These are phyloP conservation scores for Geotrichum ghanense DNA, from an alignment of 805 yeast genomes.

Conservation along the genomic window DNA sequence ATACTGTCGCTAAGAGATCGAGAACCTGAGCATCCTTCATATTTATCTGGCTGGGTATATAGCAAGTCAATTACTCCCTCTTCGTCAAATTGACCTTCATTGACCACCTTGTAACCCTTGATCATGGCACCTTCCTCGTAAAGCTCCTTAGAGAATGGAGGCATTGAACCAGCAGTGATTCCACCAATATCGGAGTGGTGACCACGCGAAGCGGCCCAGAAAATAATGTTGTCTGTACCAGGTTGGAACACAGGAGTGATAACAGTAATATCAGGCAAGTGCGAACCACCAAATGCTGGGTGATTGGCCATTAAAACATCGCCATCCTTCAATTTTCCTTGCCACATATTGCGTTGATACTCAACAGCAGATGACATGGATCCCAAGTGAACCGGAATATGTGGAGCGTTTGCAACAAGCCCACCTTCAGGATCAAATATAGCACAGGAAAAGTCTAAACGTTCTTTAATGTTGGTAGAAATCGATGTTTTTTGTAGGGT, in stretches of 20 bases:
- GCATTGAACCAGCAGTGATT: slow-evolving; percentile 86
- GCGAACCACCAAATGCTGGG: slow-evolving; percentile 80
- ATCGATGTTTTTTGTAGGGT: slow-evolving; percentile 72
- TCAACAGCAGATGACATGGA: slow-evolving; percentile 75
- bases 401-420: slow-evolving; percentile 80
- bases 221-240: slow-evolving; percentile 41
- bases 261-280: slow-evolving; percentile 83
- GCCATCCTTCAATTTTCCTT: slow-evolving; percentile 51
- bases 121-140: slow-evolving; percentile 91
- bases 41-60: slow-evolving; percentile 62
- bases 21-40: slow-evolving; percentile 84
- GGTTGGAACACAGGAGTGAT: slow-evolving; percentile 78
- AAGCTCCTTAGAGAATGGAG: slow-evolving; percentile 75
- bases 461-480: slow-evolving; percentile 72
- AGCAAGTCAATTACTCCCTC: slow-evolving; percentile 51
- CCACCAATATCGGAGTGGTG: slow-evolving; percentile 98
- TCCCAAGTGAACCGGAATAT: slow-evolving; percentile 77
- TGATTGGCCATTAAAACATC: slow-evolving; percentile 72
- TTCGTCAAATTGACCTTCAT: slow-evolving; percentile 64
- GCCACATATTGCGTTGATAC: slow-evolving; percentile 56
- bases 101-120: slow-evolving; percentile 62
- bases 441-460: slow-evolving; percentile 80
- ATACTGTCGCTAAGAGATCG: slow-evolving; percentile 75
- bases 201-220: slow-evolving; percentile 89
- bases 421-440: slow-evolving; percentile 67